Conservation (phyloP, 164 flowering plant genomes). For the Dillenia suffruticosa region DNA sequence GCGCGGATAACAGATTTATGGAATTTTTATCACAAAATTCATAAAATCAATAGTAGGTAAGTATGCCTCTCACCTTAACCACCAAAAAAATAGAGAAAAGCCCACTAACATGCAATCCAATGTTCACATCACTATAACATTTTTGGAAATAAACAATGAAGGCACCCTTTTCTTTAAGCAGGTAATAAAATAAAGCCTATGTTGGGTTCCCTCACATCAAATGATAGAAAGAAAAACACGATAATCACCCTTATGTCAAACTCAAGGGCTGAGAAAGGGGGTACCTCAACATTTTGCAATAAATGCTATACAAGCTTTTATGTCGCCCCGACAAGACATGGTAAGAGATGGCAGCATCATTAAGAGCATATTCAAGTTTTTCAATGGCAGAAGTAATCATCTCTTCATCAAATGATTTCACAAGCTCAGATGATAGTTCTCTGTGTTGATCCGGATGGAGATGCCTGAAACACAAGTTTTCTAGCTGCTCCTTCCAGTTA, state of each 20-base stretch:
- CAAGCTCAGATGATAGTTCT: conserved; percentile 61
- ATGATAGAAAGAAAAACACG: conserved; percentile 7
- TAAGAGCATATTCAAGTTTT: conserved; percentile 68
- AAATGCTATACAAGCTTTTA: conserved; percentile 91
- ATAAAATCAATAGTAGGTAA: too few species aligned
- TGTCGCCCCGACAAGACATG: conserved; percentile 69
- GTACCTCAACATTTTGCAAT: conserved; percentile 87
- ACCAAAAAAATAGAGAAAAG: too few species aligned
- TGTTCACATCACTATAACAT: too few species aligned
- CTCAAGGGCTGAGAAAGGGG: conserved; percentile 19
- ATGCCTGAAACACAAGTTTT: conserved; percentile 82
- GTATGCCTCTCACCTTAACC: too few species aligned
- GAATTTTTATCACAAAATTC: too few species aligned
- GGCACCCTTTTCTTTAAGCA: too few species aligned
- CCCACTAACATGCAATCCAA: too few species aligned
- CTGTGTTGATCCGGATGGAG: conserved; percentile 70
- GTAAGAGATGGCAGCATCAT: conserved; percentile 50
- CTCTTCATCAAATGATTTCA: conserved; percentile 65
- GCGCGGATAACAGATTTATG: too few species aligned
- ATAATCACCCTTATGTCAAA: too few species aligned
- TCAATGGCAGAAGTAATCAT: conserved; percentile 58
- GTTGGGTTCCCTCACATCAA: too few species aligned
- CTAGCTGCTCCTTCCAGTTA: conserved; percentile 89
- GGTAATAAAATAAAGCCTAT: too few species aligned
- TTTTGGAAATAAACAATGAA: too few species aligned